Percentiles rank a stretch among this genome's conserved stretches.
These are phyloP conservation scores for Tritrichomonas musculus DNA, from an alignment of 208 protist species.

Conservation along the genomic window DNA sequence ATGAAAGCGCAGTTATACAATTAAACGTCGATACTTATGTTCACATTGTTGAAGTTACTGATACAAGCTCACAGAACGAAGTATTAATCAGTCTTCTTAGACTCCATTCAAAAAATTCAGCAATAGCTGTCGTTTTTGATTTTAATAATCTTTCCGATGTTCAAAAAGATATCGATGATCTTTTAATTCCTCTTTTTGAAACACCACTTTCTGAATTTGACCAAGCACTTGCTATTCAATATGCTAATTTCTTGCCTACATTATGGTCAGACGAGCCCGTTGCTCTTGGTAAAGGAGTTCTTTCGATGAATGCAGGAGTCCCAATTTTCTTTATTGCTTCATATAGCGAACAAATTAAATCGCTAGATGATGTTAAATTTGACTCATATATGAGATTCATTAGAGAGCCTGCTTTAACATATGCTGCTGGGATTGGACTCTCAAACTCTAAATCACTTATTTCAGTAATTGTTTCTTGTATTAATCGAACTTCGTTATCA, in stretches of 20 bases:
- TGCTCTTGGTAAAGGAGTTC: neutral
- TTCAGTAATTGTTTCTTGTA: neutral
- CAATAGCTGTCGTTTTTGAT: neutral
- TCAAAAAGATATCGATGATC: neutral
- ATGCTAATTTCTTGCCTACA: neutral
- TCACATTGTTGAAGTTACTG: neutral
- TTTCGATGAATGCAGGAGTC: neutral
- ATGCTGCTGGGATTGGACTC: neutral
- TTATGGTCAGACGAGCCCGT: neutral
- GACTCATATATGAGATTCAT: neutral
- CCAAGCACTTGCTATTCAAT: neutral
- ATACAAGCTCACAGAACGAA: neutral
- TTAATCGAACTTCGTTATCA: neutral
- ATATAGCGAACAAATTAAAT: neutral
- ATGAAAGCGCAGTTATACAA: neutral
- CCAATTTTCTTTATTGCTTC: neutral
- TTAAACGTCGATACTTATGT: neutral
- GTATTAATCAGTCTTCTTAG: neutral
- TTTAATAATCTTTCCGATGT: neutral
- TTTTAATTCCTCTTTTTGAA: neutral
- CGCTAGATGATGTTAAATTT: neutral
- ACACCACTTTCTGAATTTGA: neutral
- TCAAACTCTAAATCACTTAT: neutral
- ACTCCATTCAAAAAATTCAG: neutral
- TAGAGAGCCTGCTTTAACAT: neutral